Evolutionary conservation across 805 yeast species (phyloP).

Genomic region (Kregervanrija fluxuum): DNA sequence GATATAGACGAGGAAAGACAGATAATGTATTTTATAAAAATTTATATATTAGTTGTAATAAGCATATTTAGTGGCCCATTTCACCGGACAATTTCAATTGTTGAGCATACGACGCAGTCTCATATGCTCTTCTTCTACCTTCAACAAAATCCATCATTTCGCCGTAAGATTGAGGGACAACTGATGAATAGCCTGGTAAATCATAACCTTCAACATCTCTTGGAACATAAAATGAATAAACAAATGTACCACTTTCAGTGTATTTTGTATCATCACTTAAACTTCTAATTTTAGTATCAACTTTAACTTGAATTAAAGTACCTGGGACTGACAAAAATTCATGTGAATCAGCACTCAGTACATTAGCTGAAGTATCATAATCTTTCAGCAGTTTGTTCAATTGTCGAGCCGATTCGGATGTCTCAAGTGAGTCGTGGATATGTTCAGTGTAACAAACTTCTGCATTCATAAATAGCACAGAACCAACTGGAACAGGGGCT

Average conservation of each 20-base stretch:
- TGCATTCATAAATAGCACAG: conserved; percentile 77
- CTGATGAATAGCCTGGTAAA: conserved; percentile 60
- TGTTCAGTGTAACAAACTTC: conserved; percentile 83
- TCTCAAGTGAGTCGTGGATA: conserved; percentile 34
- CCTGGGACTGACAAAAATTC: conserved; percentile 73
- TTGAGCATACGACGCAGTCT: conserved; percentile 61
- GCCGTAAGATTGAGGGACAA: conserved; percentile 78
- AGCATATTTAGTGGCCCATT: conserved; percentile 1
- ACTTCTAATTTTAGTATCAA: conserved; percentile 69
- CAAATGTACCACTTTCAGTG: conserved; percentile 78
- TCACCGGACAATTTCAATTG: conserved; percentile 30
- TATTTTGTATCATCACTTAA: conserved; percentile 45
- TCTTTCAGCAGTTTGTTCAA: conserved; percentile 30
- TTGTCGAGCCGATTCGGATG: conserved; percentile 17
- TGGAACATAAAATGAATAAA: conserved; percentile 83
- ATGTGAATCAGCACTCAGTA: conserved; percentile 39
- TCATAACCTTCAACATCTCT: conserved; percentile 36
- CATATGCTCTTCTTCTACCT: conserved; percentile 85
- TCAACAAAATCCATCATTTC: conserved; percentile 91
- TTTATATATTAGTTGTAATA: neutral
- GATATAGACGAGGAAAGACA: neutral
- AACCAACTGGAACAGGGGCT: conserved; percentile 94
- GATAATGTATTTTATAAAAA: neutral
- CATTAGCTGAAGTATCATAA: conserved; percentile 54
- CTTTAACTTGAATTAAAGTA: conserved; percentile 83